These are phyloP conservation scores for Paraglomus occultum DNA, from an alignment of 192 early-diverging fungal genomes.

Conservation along the genomic window DNA sequence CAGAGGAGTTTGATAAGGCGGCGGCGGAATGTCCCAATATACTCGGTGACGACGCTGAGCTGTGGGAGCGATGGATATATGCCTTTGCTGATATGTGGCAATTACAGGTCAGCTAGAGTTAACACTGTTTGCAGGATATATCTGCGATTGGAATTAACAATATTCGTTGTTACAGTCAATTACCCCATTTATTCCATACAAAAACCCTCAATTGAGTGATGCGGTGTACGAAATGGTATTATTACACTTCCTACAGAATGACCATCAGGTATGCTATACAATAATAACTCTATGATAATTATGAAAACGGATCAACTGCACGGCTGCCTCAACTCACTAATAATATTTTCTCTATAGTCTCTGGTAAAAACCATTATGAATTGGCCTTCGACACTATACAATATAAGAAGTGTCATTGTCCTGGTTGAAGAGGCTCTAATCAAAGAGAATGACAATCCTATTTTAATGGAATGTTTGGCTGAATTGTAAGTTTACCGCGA, in stretches of 20 bases:
- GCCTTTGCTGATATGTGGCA: constrained; percentile 79
- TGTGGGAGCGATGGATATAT: constrained; percentile 94
- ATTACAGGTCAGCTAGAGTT: constrained; percentile 51
- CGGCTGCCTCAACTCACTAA: not conserved
- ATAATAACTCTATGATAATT: constrained; percentile 7
- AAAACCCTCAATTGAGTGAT: constrained; percentile 67
- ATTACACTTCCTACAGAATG: constrained; percentile 61
- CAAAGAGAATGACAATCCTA: constrained; percentile 52
- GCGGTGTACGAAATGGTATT: constrained; percentile 90
- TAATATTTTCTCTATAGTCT: constrained; percentile 30
- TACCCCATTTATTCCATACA: constrained; percentile 73
- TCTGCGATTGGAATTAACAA: not conserved
- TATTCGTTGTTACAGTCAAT: constrained; percentile 49
- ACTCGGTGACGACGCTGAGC: constrained; percentile 58
- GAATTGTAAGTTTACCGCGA: constrained; percentile 58
- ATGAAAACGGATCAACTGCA: not conserved
- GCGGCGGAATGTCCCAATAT: constrained; percentile 74
- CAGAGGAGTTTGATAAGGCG: constrained; percentile 62
- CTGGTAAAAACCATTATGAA: constrained; percentile 59
- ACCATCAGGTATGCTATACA: constrained; percentile 50
- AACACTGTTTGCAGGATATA: not conserved
- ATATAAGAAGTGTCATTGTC: constrained; percentile 68
- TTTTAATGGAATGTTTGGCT: constrained; percentile 71
- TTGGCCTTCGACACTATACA: constrained; percentile 83
- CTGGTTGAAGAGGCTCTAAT: constrained; percentile 68